phyloP scores from a whole-genome alignment of 768 basidiomycete genomes.

The Termitomyces sp. region DNA sequence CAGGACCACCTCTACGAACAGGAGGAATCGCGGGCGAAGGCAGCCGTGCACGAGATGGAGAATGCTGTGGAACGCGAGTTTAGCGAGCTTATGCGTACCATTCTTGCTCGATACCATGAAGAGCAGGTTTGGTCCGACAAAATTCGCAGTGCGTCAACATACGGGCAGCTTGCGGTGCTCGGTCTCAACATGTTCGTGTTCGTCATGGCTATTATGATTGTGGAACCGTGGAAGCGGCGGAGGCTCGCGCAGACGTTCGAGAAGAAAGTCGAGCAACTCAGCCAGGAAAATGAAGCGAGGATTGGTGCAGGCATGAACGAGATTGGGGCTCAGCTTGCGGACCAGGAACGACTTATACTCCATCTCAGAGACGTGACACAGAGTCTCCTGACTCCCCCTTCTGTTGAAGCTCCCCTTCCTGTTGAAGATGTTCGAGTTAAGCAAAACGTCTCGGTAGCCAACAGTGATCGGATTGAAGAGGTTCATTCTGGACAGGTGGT shows the following conservation, averaged over 20 bases:
- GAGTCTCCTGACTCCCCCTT: not conserved
- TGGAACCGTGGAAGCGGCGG: constrained; percentile 95
- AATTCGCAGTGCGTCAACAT: constrained; percentile 92
- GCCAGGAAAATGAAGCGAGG: constrained; percentile 44
- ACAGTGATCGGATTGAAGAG: constrained; percentile 5
- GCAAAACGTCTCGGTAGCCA: not conserved
- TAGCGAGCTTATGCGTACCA: constrained; percentile 79
- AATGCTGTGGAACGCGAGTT: constrained; percentile 83
- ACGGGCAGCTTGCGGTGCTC: constrained; percentile 82
- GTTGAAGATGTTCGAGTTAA: constrained; percentile 1
- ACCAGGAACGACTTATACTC: constrained; percentile 28
- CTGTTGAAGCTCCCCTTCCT: not conserved
- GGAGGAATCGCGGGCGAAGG: constrained; percentile 67
- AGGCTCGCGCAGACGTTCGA: constrained; percentile 87
- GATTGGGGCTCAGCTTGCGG: constrained; percentile 42
- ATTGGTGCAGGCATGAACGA: constrained; percentile 44
- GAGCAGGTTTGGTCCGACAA: constrained; percentile 99
- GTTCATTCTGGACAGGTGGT: constrained; percentile 4
- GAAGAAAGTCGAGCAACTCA: constrained; percentile 68
- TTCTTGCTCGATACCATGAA: constrained; percentile 92
- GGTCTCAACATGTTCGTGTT: constrained; percentile 90
- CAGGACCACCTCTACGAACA: constrained; percentile 87
- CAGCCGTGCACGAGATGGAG: constrained; percentile 62
- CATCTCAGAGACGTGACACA: constrained; percentile 12
- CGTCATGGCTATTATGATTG: constrained; percentile 79